Evolutionary conservation across 208 protist species (phyloP), one percentile per base, ranked within the genome.

Genomic region (Wallacemonas rigidus): DNA sequence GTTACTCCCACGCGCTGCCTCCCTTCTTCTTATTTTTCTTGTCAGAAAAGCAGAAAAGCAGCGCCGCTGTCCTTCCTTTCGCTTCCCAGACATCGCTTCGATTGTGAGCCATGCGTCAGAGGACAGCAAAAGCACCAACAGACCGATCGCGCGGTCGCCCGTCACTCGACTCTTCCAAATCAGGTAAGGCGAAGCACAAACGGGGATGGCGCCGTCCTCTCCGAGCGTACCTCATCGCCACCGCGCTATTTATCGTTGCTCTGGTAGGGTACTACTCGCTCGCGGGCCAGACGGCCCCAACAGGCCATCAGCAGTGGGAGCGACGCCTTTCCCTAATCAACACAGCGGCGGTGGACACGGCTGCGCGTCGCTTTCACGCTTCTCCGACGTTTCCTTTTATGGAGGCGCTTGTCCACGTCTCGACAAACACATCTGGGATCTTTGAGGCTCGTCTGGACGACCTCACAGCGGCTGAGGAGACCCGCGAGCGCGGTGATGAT

Each of bases 371-470:
- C 8, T 65, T 65, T 51, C 40, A 9, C 14, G 38, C 60, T 4
- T 51, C 40, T 3, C 60, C 60, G n/a, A 65, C 60, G 43, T n/a
- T 65, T 8, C 60, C 43, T 6, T 44, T 53, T 1, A 65, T 65
- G 60, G 60, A 65, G 5, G 50, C 69, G 3, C 60, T 77, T 11
- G 69, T 77, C 26, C 48, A 67, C 2, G 9, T 83, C 39, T 75
- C 83, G 9, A 57, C 72, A 14, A 58, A 82, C 26, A 64, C 81
- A 1, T 15, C n/a, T 2, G 69, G 48, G 2, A 75, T 65, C 5
- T 36, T 65, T 41, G 60, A 65, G 43, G 17, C 41, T 3, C 60
- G 60, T 14, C 60, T 65, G 36, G 60, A 65, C n/a, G 60, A 65
- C 41, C 60, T 65, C 8, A 65, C 60, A 26, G 60, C 36, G 14